phyloP scores from a whole-genome alignment of 495 filamentous ascomycete genomes.

The Trichoderma asperelloides region DNA sequence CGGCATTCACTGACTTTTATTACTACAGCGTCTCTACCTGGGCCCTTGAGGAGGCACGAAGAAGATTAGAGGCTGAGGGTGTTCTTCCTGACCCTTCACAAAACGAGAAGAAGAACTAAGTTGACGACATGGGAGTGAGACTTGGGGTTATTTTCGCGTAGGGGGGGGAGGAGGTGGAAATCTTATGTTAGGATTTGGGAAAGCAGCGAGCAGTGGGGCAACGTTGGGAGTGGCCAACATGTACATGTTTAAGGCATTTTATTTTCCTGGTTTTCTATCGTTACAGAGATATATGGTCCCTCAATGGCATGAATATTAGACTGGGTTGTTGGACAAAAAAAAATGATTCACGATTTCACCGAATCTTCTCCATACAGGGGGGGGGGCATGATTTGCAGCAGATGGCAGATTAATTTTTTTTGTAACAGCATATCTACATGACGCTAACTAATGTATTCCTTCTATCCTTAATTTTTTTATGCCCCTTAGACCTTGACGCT shows the following conservation, averaged over 20 bases:
- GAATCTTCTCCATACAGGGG: too few species aligned
- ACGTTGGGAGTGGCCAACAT: constrained; percentile 7
- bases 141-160: background rate
- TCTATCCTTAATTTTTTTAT: constrained; percentile 8
- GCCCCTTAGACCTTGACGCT: constrained; percentile 38
- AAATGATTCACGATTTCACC: background rate
- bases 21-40: constrained; percentile 87
- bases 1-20: constrained; percentile 13
- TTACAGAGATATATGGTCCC: constrained; percentile 6
- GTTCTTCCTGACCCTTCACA: constrained; percentile 66
- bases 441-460: background rate
- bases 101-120: constrained; percentile 27
- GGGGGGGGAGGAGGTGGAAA: background rate
- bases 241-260: constrained; percentile 12
- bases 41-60: constrained; percentile 92
- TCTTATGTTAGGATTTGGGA: background rate
- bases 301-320: constrained; percentile 5
- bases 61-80: constrained; percentile 88
- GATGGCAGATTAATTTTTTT: background rate
- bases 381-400: too few species aligned
- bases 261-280: constrained; percentile 5
- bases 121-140: background rate
- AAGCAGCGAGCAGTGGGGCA: background rate
- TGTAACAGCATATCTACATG: background rate
- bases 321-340: background rate